These are phyloP conservation scores for Coprinellus micaceus DNA, from an alignment of 768 basidiomycete genomes.

Conservation along the genomic window DNA sequence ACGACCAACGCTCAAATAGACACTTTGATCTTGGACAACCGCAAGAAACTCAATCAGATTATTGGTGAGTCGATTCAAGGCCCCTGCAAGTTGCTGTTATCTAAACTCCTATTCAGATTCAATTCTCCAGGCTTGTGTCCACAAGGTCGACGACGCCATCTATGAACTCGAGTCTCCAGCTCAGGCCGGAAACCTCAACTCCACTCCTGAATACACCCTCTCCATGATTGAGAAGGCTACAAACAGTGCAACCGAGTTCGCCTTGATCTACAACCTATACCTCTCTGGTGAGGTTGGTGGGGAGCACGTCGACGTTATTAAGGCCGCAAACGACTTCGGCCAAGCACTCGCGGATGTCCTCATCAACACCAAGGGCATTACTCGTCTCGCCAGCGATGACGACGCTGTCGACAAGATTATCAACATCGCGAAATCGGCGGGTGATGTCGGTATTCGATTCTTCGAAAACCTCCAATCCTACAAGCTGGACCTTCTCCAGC, in stretches of 20 bases:
- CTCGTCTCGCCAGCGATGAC: slow-evolving; percentile 85
- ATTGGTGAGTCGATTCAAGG: slow-evolving; percentile 56
- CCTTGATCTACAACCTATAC: slow-evolving; percentile 88
- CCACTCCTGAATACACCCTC: slow-evolving; percentile 97
- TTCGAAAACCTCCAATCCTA: slow-evolving; percentile 97
- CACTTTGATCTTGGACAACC: slow-evolving; percentile 90
- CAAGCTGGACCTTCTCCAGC: slow-evolving; percentile 79
- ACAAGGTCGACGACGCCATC: slow-evolving; percentile 95
- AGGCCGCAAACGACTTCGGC: slow-evolving; percentile 93
- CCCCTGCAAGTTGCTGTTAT: background rate
- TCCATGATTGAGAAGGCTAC: slow-evolving; percentile 98
- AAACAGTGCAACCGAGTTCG: slow-evolving; percentile 95
- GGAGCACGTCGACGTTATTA: slow-evolving; percentile 96
- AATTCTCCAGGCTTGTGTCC: slow-evolving; percentile 92
- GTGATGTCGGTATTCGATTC: slow-evolving; percentile 85
- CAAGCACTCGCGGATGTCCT: slow-evolving; percentile 91
- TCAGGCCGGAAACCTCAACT: slow-evolving; percentile 90
- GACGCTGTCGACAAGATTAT: slow-evolving; percentile 91
- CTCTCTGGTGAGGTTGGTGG: slow-evolving; percentile 84
- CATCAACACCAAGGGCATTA: slow-evolving; percentile 92
- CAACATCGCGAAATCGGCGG: slow-evolving; percentile 76
- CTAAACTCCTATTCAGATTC: slow-evolving; percentile 62
- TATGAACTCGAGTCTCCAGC: slow-evolving; percentile 97
- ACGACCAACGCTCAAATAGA: slow-evolving; percentile 97
- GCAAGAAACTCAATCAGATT: slow-evolving; percentile 96